phyloP scores from a whole-genome alignment of 441 rosid species.

The Omphalea diandra region DNA sequence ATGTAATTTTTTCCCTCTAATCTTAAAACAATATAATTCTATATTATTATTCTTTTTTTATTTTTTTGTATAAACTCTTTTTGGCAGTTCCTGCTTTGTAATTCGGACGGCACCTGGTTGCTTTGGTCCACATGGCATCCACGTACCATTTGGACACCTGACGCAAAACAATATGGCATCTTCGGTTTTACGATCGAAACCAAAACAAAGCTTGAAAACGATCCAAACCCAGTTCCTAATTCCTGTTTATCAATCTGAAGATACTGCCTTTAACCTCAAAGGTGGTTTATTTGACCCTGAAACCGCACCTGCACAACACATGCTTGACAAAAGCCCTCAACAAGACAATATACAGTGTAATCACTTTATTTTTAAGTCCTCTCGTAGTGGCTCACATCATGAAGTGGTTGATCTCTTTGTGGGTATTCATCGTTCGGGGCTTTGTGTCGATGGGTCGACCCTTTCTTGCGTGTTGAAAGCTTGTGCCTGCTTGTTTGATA shows the following conservation, averaged over 20 bases:
- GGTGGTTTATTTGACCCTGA: not conserved
- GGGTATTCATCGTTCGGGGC: slow-evolving; percentile 48
- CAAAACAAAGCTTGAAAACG: slow-evolving; percentile 15
- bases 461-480: slow-evolving; percentile 69
- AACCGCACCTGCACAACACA: slow-evolving; percentile 26
- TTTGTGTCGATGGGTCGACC: slow-evolving; percentile 48
- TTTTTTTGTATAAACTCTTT: too few species aligned
- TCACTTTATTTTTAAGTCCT: slow-evolving; percentile 47
- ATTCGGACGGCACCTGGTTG: too few species aligned
- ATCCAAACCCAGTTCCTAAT: slow-evolving; percentile 9
- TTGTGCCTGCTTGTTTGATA: slow-evolving; percentile 50
- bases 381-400: slow-evolving; percentile 46
- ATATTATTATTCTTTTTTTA: too few species aligned
- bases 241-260: not conserved
- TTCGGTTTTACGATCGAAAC: slow-evolving; percentile 24
- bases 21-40: too few species aligned
- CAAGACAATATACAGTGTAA: slow-evolving; percentile 25
- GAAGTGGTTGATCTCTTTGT: slow-evolving; percentile 52
- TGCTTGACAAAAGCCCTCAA: slow-evolving; percentile 56
- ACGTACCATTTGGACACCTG: slow-evolving; percentile 30
- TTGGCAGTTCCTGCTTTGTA: too few species aligned
- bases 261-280: slow-evolving; percentile 10
- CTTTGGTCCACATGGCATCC: too few species aligned
- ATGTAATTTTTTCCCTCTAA: too few species aligned
- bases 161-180: too few species aligned